Conservation (phyloP, 306 rosid species). For the Fagus sylvatica region DNA sequence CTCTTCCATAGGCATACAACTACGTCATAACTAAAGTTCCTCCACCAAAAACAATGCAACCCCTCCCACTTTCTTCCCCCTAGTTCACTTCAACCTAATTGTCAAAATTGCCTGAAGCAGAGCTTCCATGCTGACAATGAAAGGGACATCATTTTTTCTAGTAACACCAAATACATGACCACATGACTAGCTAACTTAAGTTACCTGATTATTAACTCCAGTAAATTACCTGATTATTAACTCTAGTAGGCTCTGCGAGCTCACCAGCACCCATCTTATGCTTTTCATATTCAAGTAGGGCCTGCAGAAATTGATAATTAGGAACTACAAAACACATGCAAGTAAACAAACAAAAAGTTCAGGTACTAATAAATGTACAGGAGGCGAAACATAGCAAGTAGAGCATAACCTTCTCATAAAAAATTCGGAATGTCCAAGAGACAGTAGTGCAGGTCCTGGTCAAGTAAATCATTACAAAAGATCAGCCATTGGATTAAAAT, state of each 20-base stretch:
- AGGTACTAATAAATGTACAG: neutral
- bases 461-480: neutral
- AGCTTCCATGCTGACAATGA: neutral
- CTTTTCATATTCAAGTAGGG: slow-evolving; percentile 97
- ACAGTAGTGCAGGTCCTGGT: slow-evolving; percentile 97
- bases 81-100: neutral
- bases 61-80: neutral
- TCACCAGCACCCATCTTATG: slow-evolving; percentile 73
- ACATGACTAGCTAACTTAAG: neutral
- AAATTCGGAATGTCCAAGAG: slow-evolving; percentile 96
- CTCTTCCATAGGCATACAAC: neutral
- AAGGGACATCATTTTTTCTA: neutral
- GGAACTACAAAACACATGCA: neutral
- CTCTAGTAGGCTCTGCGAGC: slow-evolving; percentile 67
- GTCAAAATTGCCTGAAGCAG: neutral
- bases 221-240: slow-evolving; percentile 70
- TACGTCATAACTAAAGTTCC: neutral
- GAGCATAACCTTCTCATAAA: slow-evolving; percentile 85
- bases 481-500: slow-evolving; percentile 4
- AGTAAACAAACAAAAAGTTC: neutral
- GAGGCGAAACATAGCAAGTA: neutral
- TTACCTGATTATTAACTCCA: slow-evolving; percentile 74
- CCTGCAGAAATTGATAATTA: slow-evolving; percentile 45
- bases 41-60: neutral
- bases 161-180: neutral